Evolutionary conservation across 148 eudicot species (phyloP).

Genomic region (Nepenthes mirabilis): DNA sequence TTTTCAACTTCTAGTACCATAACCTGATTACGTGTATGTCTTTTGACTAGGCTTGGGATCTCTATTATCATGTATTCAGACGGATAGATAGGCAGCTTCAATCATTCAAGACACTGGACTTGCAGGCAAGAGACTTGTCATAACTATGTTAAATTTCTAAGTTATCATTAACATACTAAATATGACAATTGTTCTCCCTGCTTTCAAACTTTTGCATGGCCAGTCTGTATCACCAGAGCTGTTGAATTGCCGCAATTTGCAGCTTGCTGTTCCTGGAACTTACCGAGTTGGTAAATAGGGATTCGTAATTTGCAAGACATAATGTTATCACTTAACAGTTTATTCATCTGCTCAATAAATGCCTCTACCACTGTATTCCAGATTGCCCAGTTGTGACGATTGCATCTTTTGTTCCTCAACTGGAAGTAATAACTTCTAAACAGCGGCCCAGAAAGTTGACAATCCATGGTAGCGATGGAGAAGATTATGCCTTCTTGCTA

Average conservation of each 20-base stretch:
- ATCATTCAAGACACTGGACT: constrained; percentile 72
- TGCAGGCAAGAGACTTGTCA: constrained; percentile 46
- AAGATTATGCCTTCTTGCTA: constrained; percentile 86
- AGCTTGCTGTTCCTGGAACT: constrained; percentile 98
- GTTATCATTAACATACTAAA: not conserved
- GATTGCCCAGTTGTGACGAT: constrained; percentile 89
- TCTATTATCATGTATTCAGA: constrained; percentile 90
- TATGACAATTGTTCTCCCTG: not conserved
- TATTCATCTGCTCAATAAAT: not conserved
- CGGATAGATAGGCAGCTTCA: constrained; percentile 94
- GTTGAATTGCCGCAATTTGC: constrained; percentile 69
- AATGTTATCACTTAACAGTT: not conserved
- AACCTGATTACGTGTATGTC: not conserved
- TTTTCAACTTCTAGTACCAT: not conserved
- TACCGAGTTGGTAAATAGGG: constrained; percentile 66
- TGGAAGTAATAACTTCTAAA: constrained; percentile 88
- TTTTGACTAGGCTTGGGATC: constrained; percentile 89
- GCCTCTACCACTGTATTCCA: constrained; percentile 12
- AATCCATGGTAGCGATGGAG: constrained; percentile 91
- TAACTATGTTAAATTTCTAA: constrained; percentile 3
- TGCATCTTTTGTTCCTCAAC: constrained; percentile 84
- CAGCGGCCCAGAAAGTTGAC: constrained; percentile 97
- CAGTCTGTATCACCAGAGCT: constrained; percentile 94
- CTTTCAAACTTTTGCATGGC: constrained; percentile 10
- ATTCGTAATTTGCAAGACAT: not conserved